phyloP scores from a whole-genome alignment of 352 stramenopile genomes.

The Pythium graminicola region DNA sequence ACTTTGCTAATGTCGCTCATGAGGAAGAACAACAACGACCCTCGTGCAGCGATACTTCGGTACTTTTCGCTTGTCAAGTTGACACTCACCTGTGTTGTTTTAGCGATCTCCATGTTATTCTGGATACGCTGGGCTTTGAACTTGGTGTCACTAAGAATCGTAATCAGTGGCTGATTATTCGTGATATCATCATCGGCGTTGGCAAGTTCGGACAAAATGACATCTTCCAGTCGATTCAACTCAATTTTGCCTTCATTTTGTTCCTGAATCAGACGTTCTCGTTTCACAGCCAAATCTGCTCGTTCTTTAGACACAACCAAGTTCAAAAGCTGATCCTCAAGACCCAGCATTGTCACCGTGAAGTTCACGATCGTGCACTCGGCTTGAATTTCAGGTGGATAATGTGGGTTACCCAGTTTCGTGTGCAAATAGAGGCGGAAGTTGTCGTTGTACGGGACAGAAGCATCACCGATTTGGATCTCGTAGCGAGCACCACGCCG shows the following conservation, averaged over 20 bases:
- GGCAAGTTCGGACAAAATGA: slow-evolving; percentile 93
- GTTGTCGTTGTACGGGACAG: slow-evolving; percentile 91
- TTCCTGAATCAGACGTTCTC: slow-evolving; percentile 90
- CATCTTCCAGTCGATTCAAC: slow-evolving; percentile 94
- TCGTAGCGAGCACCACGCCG: slow-evolving; percentile 90
- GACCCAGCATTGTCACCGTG: slow-evolving; percentile 88
- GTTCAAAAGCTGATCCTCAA: slow-evolving; percentile 92
- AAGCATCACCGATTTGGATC: slow-evolving; percentile 93
- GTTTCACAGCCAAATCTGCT: slow-evolving; percentile 69
- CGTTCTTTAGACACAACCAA: slow-evolving; percentile 92
- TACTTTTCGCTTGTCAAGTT: slow-evolving; percentile 95
- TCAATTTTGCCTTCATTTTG: slow-evolving; percentile 96
- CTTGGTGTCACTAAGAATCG: slow-evolving; percentile 94
- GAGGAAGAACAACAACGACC: slow-evolving; percentile 94
- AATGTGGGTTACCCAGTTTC: slow-evolving; percentile 93
- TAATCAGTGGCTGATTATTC: slow-evolving; percentile 95
- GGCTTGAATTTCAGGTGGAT: slow-evolving; percentile 92
- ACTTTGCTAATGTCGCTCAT: slow-evolving; percentile 97
- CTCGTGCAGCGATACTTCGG: slow-evolving; percentile 89
- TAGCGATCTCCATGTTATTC: slow-evolving; percentile 90
- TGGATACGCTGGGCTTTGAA: slow-evolving; percentile 88
- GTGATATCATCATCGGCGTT: slow-evolving; percentile 96
- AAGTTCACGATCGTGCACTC: slow-evolving; percentile 95
- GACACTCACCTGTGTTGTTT: slow-evolving; percentile 90
- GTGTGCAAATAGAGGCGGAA: slow-evolving; percentile 94